Evolutionary conservation across 1,139 yeast genomes (phyloP).

Genomic region (Blastobotrys illinoisensis): DNA sequence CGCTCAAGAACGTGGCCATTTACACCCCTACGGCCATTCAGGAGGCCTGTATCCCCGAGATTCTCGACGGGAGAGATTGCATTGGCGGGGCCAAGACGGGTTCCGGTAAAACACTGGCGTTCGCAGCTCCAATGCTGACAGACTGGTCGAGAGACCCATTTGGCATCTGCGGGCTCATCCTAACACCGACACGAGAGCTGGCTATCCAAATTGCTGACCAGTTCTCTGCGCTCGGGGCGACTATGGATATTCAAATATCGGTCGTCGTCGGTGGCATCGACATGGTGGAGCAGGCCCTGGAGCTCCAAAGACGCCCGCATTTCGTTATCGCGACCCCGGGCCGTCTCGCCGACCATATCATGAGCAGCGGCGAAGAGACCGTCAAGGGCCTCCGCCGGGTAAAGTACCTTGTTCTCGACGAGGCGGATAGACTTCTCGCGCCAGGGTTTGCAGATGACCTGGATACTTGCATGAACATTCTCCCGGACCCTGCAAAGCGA

Average conservation of each 20-base stretch:
- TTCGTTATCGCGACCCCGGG: constrained; percentile 98
- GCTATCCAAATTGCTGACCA: constrained; percentile 98
- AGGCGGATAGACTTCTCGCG: constrained; percentile 87
- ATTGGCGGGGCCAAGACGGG: constrained; percentile 99
- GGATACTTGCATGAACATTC: constrained; percentile 55
- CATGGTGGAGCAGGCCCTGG: constrained; percentile 78
- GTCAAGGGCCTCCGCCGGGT: constrained; percentile 71
- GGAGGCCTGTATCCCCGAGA: constrained; percentile 80
- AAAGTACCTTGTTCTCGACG: constrained; percentile 82
- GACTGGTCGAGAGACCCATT: constrained; percentile 93
- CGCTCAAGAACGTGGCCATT: constrained; percentile 77
- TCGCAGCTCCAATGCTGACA: constrained; percentile 93
- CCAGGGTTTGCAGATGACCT: constrained; percentile 80
- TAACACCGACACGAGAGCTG: constrained; percentile 93
- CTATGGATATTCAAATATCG: constrained; percentile 73
- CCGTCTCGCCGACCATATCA: constrained; percentile 85
- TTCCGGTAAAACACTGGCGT: constrained; percentile 95
- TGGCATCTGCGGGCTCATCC: constrained; percentile 82
- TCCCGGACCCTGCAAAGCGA: constrained; percentile 67
- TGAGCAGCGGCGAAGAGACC: constrained; percentile 86
- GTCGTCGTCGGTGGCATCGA: constrained; percentile 95
- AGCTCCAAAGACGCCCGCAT: constrained; percentile 80
- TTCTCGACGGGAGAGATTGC: constrained; percentile 70
- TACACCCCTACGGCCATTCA: constrained; percentile 83
- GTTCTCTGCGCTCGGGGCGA: constrained; percentile 85